These are phyloP conservation scores for Daldinia caldariorum DNA, from an alignment of 495 filamentous ascomycete genomes.

Conservation along the genomic window DNA sequence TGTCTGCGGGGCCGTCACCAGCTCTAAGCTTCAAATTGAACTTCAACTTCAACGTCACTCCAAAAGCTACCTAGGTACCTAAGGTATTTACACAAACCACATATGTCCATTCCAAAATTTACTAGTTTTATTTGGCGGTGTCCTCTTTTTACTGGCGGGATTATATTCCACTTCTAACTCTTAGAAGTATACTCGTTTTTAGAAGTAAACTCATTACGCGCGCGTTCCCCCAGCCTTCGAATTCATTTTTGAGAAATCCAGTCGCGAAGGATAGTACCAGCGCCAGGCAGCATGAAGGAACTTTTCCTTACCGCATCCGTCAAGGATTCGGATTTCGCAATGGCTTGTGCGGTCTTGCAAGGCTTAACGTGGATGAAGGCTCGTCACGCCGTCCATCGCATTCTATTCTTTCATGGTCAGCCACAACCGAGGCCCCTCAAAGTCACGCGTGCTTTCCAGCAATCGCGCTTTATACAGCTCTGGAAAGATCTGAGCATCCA, in stretches of 20 bases:
- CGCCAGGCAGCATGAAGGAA: slow-evolving; percentile 48
- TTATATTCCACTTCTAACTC: not conserved
- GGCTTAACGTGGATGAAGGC: slow-evolving; percentile 55
- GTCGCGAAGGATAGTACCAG: not conserved
- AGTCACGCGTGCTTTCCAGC: slow-evolving; percentile 42
- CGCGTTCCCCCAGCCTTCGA: not conserved
- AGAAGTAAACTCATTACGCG: not conserved
- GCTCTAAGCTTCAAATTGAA: not conserved
- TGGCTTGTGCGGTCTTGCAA: slow-evolving; percentile 52
- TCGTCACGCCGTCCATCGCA: slow-evolving; percentile 47
- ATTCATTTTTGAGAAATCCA: not conserved
- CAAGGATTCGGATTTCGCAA: slow-evolving; percentile 45
- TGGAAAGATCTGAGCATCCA: slow-evolving; percentile 57
- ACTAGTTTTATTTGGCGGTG: not conserved
- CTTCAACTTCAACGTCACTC: not conserved
- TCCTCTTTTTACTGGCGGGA: not conserved
- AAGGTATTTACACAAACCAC: not conserved
- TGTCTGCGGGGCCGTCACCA: not conserved
- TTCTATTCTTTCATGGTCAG: slow-evolving; percentile 51
- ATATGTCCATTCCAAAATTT: not conserved
- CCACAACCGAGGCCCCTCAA: slow-evolving; percentile 50
- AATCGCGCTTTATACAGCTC: slow-evolving; percentile 34
- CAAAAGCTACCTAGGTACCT: not conserved
- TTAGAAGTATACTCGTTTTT: not conserved
- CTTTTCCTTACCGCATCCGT: slow-evolving; percentile 55